Conservation (phyloP, 169 alveolate genomes). For the Plasmodium sp. region DNA sequence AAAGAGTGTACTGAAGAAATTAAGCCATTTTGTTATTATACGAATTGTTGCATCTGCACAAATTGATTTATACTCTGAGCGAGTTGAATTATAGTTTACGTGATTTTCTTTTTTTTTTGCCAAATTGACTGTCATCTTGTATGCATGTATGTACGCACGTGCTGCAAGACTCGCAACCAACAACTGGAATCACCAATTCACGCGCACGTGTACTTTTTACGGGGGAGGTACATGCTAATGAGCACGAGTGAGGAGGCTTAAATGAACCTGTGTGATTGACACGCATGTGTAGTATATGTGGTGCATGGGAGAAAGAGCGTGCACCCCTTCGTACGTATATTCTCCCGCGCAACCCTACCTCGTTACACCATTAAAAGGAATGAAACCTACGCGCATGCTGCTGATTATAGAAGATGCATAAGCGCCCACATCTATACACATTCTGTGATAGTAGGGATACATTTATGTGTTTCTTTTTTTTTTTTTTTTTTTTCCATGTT, state of each 20-base stretch:
- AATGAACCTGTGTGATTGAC: neutral
- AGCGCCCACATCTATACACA: neutral
- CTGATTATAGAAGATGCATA: neutral
- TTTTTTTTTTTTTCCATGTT: neutral
- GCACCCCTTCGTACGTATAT: neutral
- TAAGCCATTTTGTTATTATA: neutral
- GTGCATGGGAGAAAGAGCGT: neutral
- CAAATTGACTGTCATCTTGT: neutral
- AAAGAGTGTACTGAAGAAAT: neutral
- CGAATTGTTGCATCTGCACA: neutral
- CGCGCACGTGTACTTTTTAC: neutral
- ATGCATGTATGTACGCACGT: neutral
- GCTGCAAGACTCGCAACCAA: neutral
- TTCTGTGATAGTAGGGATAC: neutral
- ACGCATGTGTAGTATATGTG: neutral
- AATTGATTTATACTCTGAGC: neutral
- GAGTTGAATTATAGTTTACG: neutral
- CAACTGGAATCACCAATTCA: neutral
- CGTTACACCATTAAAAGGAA: neutral
- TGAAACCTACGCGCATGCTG: neutral
- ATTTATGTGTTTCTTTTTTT: neutral
- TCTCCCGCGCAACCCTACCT: neutral
- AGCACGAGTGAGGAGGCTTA: neutral
- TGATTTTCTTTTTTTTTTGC: neutral
- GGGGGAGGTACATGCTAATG: neutral